phyloP scores from a whole-genome alignment of 306 rosid genomes.

The Lathyrus aphaca region DNA sequence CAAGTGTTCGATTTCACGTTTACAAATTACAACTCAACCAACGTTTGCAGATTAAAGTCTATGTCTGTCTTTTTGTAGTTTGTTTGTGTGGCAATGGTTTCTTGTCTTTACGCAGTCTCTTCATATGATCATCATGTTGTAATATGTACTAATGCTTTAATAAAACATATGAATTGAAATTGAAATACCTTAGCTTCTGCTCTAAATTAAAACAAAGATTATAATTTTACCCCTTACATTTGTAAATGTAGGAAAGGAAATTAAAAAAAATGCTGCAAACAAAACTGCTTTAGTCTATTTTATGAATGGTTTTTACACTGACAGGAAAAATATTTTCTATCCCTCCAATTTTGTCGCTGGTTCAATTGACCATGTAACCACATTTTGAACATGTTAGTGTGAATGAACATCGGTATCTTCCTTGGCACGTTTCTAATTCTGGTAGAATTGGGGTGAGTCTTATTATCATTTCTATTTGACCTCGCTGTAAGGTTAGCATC shows the following conservation, averaged over 20 bases:
- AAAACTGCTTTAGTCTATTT: background rate
- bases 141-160: too few species aligned
- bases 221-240: background rate
- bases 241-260: background rate
- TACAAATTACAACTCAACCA: too few species aligned
- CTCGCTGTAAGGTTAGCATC: background rate
- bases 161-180: too few species aligned
- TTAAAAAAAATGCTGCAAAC: background rate
- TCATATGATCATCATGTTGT: background rate
- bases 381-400: constrained; percentile 42
- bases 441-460: background rate
- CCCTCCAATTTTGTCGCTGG: constrained; percentile 7
- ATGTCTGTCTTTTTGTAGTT: too few species aligned
- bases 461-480: background rate
- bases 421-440: constrained; percentile 7
- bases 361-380: constrained; percentile 38
- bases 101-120: background rate
- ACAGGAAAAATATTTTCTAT: background rate
- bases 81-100: too few species aligned
- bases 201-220: background rate
- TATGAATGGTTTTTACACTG: background rate
- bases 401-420: constrained; percentile 24
- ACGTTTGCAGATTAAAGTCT: too few species aligned
- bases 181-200: background rate
- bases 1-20: background rate